Conservation (phyloP, 1,284 basidiomycete genomes). For the Pholiota adiposa region DNA sequence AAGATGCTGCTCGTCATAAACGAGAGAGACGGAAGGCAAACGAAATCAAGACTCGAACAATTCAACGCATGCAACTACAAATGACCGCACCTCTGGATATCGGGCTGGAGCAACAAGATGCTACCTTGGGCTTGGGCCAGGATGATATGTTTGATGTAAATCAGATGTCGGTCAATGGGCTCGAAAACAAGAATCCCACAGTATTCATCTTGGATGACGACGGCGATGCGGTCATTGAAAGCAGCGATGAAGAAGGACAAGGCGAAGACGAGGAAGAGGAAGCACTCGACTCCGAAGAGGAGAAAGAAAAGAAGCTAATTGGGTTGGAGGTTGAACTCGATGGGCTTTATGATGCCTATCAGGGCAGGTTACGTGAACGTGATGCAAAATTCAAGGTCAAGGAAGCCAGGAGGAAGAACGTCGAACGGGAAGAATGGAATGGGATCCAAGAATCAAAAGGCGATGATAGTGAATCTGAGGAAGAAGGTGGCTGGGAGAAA, state of each 20-base stretch:
- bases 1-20: slow-evolving; percentile 75
- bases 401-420: slow-evolving; percentile 80
- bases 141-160: slow-evolving; percentile 89
- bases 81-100: slow-evolving; percentile 98
- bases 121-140: slow-evolving; percentile 68
- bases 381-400: slow-evolving; percentile 92
- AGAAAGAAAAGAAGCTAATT: slow-evolving; percentile 65
- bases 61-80: slow-evolving; percentile 95
- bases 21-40: slow-evolving; percentile 88
- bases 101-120: slow-evolving; percentile 86
- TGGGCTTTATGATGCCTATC: slow-evolving; percentile 88
- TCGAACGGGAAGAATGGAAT: slow-evolving; percentile 76
- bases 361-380: slow-evolving; percentile 78
- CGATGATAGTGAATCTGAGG: slow-evolving; percentile 54
- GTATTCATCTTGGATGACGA: slow-evolving; percentile 55
- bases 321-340: slow-evolving; percentile 87
- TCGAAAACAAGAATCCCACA: slow-evolving; percentile 43
- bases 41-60: slow-evolving; percentile 86
- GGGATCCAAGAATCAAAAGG: slow-evolving; percentile 63
- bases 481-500: slow-evolving; percentile 79
- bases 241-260: slow-evolving; percentile 50
- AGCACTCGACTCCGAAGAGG: slow-evolving; percentile 69
- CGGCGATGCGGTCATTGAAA: slow-evolving; percentile 47
- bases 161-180: slow-evolving; percentile 58
- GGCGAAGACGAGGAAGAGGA: slow-evolving; percentile 53